Evolutionary conservation across 139 green algal species (phyloP).

Genomic region (Edaphochlamys debaryana): DNA sequence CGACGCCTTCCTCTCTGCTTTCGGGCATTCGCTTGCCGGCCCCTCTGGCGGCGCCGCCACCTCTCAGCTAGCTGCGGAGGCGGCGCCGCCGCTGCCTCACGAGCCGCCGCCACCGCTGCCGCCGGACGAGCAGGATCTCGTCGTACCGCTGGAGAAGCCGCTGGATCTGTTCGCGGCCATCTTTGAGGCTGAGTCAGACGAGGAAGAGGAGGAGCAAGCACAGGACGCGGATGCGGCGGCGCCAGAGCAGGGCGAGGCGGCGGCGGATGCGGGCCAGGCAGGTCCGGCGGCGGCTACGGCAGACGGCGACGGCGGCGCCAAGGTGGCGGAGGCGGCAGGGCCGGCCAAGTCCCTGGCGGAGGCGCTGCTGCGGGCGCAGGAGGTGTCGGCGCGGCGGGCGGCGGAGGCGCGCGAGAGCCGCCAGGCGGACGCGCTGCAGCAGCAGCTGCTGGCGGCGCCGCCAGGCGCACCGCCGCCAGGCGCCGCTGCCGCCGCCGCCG

Average conservation of each 20-base stretch:
- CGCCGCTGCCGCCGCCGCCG: background rate
- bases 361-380: slow-evolving; percentile 55
- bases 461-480: background rate
- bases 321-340: slow-evolving; percentile 7
- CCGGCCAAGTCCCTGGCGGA: slow-evolving; percentile 54
- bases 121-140: slow-evolving; percentile 11
- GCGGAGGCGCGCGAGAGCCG: slow-evolving; percentile 23
- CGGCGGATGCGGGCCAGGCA: background rate
- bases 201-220: slow-evolving; percentile 54
- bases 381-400: slow-evolving; percentile 35
- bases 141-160: slow-evolving; percentile 57
- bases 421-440: slow-evolving; percentile 18
- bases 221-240: background rate
- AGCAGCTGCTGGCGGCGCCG: background rate
- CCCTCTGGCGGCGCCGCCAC: background rate
- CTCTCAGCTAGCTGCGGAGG: background rate
- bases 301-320: background rate
- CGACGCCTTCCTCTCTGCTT: slow-evolving; percentile 35
- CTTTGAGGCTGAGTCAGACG: slow-evolving; percentile 77
- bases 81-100: background rate
- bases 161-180: slow-evolving; percentile 90
- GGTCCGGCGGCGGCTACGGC: background rate
- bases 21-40: slow-evolving; percentile 16
- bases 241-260: background rate
- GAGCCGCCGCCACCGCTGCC: slow-evolving; percentile 8